These are phyloP conservation scores for Amphichorda felina DNA, from an alignment of 2,329 filamentous ascomycete genomes.

Conservation along the genomic window DNA sequence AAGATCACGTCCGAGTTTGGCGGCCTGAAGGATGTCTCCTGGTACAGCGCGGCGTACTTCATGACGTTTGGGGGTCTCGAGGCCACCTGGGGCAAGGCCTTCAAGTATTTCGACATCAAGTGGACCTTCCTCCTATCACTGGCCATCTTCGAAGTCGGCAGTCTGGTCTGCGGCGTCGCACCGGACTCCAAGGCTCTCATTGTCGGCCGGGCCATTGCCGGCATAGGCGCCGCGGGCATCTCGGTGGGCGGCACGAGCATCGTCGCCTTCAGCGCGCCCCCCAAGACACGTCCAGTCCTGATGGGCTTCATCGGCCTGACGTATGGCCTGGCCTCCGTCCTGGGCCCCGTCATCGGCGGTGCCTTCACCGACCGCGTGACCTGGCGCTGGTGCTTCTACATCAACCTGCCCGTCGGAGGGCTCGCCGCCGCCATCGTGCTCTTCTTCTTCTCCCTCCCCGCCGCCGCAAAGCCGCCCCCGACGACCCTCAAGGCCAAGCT, in stretches of 20 bases:
- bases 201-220: conserved; percentile 37
- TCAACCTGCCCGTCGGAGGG: conserved; percentile 17
- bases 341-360: conserved; percentile 13
- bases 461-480: conserved; percentile 18
- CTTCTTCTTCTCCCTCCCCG: conserved; percentile 25
- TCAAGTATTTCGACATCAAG: conserved; percentile 40
- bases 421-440: conserved; percentile 14
- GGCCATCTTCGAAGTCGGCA: conserved; percentile 41
- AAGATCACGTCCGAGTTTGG: conserved; percentile 42
- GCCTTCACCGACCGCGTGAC: conserved; percentile 13
- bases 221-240: conserved; percentile 32
- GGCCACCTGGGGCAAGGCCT: conserved; percentile 33
- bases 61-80: conserved; percentile 32
- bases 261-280: conserved; percentile 21
- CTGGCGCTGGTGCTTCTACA: conserved; percentile 19
- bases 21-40: conserved; percentile 39
- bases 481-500: conserved; percentile 22
- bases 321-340: conserved; percentile 12
- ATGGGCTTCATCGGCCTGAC: conserved; percentile 12
- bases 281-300: conserved; percentile 10
- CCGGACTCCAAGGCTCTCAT: conserved; percentile 35
- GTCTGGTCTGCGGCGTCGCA: conserved; percentile 34
- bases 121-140: conserved; percentile 34
- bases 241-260: conserved; percentile 31
- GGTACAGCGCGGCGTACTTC: conserved; percentile 47